A percentile compares a stretch with the other conserved stretches of the same genome.
Conservation (phyloP, 441 rosid species). For the Raphanus hybrid region DNA sequence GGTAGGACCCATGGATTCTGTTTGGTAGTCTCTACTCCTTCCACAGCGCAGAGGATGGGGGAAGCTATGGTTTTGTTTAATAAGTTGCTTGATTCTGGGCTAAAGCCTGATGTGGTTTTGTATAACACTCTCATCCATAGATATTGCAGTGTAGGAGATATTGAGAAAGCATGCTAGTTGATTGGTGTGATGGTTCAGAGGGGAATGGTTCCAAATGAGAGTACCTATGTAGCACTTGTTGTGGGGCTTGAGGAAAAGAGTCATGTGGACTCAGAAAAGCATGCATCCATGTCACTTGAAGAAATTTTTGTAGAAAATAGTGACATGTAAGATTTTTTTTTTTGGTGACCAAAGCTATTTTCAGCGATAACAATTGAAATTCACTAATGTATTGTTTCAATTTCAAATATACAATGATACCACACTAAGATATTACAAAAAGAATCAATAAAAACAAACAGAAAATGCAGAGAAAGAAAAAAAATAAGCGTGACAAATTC, state of each 20-base stretch:
- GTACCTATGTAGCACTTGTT: conserved; percentile 47
- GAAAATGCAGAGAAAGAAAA: conserved; percentile 6
- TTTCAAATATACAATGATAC: conserved; percentile 41
- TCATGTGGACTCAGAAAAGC: conserved; percentile 36
- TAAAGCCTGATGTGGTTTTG: conserved; percentile 53
- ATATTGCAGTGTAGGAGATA: conserved; percentile 47
- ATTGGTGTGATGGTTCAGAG: conserved; percentile 47
- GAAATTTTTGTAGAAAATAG: conserved; percentile 38
- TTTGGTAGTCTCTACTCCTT: too few species aligned
- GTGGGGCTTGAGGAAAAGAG: conserved; percentile 44
- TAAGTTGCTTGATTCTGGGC: conserved; percentile 49
- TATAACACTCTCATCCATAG: conserved; percentile 56
- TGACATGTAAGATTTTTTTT: conserved; percentile 10
- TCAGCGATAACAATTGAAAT: not conserved
- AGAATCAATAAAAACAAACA: conserved; percentile 1
- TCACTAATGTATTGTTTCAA: conserved; percentile 12
- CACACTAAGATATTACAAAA: conserved; percentile 27
- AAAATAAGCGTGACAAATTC: conserved; percentile 30
- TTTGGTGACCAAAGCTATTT: not conserved
- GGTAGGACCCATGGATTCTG: too few species aligned
- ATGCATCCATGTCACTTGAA: conserved; percentile 47
- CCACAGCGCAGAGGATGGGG: conserved; percentile 43
- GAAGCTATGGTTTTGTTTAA: conserved; percentile 46
- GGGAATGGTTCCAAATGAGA: conserved; percentile 47
- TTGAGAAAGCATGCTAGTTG: conserved; percentile 48